phyloP scores from a whole-genome alignment of 345 rosid genomes.

The Iberis pinnata region DNA sequence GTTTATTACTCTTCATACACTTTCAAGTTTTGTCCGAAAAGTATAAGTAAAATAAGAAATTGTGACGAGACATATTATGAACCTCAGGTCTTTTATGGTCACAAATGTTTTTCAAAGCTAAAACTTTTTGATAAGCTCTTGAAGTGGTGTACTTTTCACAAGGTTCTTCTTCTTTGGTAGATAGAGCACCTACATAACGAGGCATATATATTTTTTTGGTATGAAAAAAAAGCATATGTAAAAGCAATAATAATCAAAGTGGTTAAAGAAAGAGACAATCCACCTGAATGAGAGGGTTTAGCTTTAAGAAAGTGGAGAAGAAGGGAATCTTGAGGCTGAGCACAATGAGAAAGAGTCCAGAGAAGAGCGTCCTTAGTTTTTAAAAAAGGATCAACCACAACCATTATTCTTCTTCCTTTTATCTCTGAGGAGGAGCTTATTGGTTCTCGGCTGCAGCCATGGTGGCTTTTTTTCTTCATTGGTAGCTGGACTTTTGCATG shows the following conservation, averaged over 20 bases:
- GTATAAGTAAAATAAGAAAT: neutral
- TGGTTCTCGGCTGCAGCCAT: slow-evolving; percentile 21
- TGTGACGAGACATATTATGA: slow-evolving; percentile 2
- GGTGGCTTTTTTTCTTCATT: slow-evolving; percentile 35
- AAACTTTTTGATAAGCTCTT: slow-evolving; percentile 41
- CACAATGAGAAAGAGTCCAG: slow-evolving; percentile 86
- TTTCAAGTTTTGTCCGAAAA: no score
- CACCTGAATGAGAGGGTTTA: slow-evolving; percentile 27
- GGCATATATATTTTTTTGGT: no score
- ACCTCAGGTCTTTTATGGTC: slow-evolving; percentile 81
- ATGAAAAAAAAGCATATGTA: neutral
- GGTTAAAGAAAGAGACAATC: neutral
- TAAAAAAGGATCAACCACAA: slow-evolving; percentile 68
- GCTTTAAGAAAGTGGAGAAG: slow-evolving; percentile 57
- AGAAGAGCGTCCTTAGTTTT: slow-evolving; percentile 79
- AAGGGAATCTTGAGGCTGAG: slow-evolving; percentile 64
- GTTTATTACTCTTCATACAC: no score
- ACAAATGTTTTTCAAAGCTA: slow-evolving; percentile 52
- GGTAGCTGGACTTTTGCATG: slow-evolving; percentile 69
- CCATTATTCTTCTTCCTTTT: slow-evolving; percentile 66
- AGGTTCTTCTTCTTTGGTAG: slow-evolving; percentile 24
- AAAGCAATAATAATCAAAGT: neutral
- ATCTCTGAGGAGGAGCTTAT: slow-evolving; percentile 14
- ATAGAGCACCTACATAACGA: slow-evolving; percentile 7
- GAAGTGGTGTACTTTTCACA: slow-evolving; percentile 40